Percentiles rank a stretch among this genome's conserved stretches.
Conservation (phyloP, 2,329 filamentous ascomycete genomes). For the Fusarium brachygibbosum region DNA sequence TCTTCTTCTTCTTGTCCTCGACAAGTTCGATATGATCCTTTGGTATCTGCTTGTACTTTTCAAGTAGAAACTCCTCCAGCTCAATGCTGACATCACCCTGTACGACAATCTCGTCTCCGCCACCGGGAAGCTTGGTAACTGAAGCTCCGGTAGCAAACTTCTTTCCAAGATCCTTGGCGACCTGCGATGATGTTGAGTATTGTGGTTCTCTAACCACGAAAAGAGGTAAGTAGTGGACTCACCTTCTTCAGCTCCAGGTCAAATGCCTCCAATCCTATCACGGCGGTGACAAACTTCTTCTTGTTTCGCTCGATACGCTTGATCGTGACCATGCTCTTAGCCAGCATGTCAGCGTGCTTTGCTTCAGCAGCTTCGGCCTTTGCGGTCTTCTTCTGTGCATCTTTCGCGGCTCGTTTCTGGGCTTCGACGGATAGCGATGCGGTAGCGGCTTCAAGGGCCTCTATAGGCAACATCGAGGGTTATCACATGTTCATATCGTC, state of each 20-base stretch:
- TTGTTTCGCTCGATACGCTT: slow-evolving; percentile 99
- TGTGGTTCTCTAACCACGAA: not conserved
- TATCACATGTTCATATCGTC: slow-evolving; percentile 13
- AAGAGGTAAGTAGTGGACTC: slow-evolving; percentile 5
- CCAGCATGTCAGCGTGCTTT: slow-evolving; percentile 85
- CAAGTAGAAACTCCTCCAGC: slow-evolving; percentile 88
- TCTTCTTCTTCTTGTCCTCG: slow-evolving; percentile 94
- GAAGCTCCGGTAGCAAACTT: slow-evolving; percentile 96
- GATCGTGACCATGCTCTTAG: slow-evolving; percentile 86
- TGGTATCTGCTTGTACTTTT: slow-evolving; percentile 90
- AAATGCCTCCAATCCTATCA: slow-evolving; percentile 91
- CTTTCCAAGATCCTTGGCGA: slow-evolving; percentile 97
- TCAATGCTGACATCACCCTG: slow-evolving; percentile 98
- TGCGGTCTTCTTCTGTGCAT: slow-evolving; percentile 95
- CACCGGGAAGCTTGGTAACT: slow-evolving; percentile 88
- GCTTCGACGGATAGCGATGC: slow-evolving; percentile 89
- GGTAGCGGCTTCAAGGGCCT: slow-evolving; percentile 86
- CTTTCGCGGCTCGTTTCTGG: slow-evolving; percentile 94
- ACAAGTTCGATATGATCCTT: slow-evolving; percentile 95
- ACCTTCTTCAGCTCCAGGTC: slow-evolving; percentile 93
- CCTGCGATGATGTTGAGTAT: slow-evolving; percentile 52
- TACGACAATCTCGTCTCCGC: slow-evolving; percentile 96
- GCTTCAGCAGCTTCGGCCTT: slow-evolving; percentile 91
- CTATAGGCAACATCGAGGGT: slow-evolving; percentile 56
- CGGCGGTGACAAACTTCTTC: slow-evolving; percentile 93